Evolutionary conservation across 2,329 filamentous ascomycete genomes (phyloP), one percentile per base, ranked within the genome.

Genomic region (Colletotrichum musicola): DNA sequence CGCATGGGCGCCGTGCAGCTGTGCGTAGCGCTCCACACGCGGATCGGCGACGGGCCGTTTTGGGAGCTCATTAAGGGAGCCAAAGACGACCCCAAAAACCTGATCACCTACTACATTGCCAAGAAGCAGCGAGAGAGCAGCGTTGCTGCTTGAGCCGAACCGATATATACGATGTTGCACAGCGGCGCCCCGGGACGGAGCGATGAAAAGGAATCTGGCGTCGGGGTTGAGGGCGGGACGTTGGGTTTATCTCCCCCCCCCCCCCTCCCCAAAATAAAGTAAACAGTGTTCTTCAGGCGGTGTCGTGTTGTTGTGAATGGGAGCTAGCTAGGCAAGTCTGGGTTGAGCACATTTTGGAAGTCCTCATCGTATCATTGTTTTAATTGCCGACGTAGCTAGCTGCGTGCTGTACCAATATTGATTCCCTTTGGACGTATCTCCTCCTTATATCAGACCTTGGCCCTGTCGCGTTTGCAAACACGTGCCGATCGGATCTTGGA

Each of bases 81-180:
- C 38, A 87, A 88, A 75, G 92, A 94, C 72, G 92, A 93, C 72
- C 89, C 92, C 22, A 88, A 93, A 82, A 94, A 90, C 72, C 78
- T 95, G 69, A 90, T 95, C 74, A 94, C 91, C 10, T 95, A 95
- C 77, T 95, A 94, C 78, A 91, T 94, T 74, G 92, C 92, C 47
- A 91, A 91, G 83, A 84, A 85, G 76, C 89, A 91, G 79, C 82
- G 88, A 60, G 89, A 91, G 79, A 76, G 65, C 54, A 70, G 51
- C 49, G 47, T 54, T 14, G 64, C 51, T 38, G 46, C 58, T 25
- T 69, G 58, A 38, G 16, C 35, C 53, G 22, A 25, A 27, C 22
- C 16, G 27, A 35, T 16, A 35, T 22, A 13, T 14, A 35, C n/a
- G 30, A 22, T 25, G 46, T 6, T 30, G 20, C 18, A n/a, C 25